These are phyloP conservation scores for Beta vulgaris DNA, from an alignment of 148 eudicot genomes.

Conservation along the genomic window DNA sequence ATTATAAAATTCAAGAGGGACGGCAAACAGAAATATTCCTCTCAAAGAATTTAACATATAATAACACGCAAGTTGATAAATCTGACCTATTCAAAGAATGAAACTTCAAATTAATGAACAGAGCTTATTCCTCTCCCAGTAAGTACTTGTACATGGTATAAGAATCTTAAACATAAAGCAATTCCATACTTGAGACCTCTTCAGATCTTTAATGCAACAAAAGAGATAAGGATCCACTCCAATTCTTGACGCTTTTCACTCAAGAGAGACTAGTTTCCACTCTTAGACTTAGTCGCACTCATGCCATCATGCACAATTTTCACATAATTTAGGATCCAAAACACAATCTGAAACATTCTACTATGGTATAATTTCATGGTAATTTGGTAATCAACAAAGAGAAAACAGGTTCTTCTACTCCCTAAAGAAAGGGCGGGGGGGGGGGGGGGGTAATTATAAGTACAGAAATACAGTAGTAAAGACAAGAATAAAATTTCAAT, in stretches of 20 bases:
- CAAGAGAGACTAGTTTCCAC: background rate
- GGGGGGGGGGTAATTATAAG: background rate
- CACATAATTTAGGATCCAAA: background rate
- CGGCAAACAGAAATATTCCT: slow-evolving; percentile 14
- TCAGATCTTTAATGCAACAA: background rate
- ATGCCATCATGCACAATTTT: background rate
- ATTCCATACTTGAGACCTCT: background rate
- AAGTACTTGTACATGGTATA: background rate
- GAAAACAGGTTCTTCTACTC: background rate
- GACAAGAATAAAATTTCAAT: background rate
- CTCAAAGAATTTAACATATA: slow-evolving; percentile 11
- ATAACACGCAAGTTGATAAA: slow-evolving; percentile 7
- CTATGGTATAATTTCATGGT: background rate
- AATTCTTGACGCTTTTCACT: too few relatives aligned
- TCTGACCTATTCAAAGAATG: slow-evolving; percentile 13
- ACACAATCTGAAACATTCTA: background rate
- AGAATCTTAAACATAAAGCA: background rate
- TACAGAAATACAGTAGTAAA: too few relatives aligned
- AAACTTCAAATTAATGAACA: background rate
- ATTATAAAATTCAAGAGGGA: slow-evolving; percentile 5
- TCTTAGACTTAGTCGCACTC: background rate
- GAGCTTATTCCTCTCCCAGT: background rate
- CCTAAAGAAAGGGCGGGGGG: background rate
- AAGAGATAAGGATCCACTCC: background rate
- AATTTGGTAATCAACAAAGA: background rate